Conservation (phyloP, 495 filamentous ascomycete genomes). For the Trichoderma parareesei region DNA sequence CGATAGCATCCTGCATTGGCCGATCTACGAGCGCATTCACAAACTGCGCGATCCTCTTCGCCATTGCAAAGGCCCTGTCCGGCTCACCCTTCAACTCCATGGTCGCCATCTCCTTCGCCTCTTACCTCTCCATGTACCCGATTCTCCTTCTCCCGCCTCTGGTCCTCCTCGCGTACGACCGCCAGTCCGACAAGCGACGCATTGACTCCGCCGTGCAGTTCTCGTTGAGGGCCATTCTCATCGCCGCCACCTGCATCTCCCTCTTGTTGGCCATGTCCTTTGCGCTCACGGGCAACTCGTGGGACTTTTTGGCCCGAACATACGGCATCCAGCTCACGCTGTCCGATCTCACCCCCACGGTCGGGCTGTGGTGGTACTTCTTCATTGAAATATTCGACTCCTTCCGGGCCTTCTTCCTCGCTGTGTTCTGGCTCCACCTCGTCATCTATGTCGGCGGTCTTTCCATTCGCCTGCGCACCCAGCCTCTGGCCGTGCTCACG, state of each 20-base stretch:
- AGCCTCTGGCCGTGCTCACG: constrained; percentile 78
- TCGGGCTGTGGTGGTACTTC: constrained; percentile 99
- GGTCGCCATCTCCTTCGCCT: constrained; percentile 75
- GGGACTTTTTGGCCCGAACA: constrained; percentile 78
- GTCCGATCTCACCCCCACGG: constrained; percentile 88
- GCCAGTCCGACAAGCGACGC: constrained; percentile 28
- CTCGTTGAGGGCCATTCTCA: constrained; percentile 38
- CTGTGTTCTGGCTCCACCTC: constrained; percentile 94
- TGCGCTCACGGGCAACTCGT: constrained; percentile 67
- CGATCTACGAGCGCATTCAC: constrained; percentile 88
- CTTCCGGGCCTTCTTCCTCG: constrained; percentile 93
- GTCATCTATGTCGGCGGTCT: constrained; percentile 79
- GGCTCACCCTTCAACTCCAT: constrained; percentile 70
- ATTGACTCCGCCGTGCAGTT: constrained; percentile 36
- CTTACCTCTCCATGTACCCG: constrained; percentile 89
- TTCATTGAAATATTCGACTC: constrained; percentile 99
- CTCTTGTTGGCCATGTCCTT: constrained; percentile 62
- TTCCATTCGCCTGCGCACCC: constrained; percentile 66
- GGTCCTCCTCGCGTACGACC: constrained; percentile 73
- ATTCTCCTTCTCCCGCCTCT: constrained; percentile 77
- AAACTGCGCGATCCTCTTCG: constrained; percentile 76
- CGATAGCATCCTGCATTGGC: constrained; percentile 85
- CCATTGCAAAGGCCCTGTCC: constrained; percentile 71
- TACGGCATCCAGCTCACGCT: constrained; percentile 89
- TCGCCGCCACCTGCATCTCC: constrained; percentile 40